Evolutionary conservation across 768 basidiomycete species (phyloP).

Genomic region (Galerina sulciceps): DNA sequence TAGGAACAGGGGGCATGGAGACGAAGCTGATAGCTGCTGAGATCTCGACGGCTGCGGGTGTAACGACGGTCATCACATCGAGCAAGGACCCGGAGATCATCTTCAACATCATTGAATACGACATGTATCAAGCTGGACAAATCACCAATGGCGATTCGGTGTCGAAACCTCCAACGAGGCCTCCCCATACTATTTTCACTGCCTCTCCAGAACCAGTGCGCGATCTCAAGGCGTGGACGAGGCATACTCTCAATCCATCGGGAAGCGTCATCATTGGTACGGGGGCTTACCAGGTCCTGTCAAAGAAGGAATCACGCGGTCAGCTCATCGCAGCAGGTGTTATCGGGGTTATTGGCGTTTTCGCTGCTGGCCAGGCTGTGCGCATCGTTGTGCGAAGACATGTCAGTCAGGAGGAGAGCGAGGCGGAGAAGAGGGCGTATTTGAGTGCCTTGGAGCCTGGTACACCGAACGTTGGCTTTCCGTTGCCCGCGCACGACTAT

Average conservation of each 20-base stretch:
- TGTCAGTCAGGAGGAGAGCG: constrained; percentile 26
- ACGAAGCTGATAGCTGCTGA: constrained; percentile 99
- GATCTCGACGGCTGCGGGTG: constrained; percentile 94
- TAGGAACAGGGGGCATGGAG: constrained; percentile 99
- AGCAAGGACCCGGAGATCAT: constrained; percentile 80
- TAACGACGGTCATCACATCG: constrained; percentile 88
- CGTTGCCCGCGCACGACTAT: constrained; percentile 29
- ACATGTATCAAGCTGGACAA: constrained; percentile 45
- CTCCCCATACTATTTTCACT: constrained; percentile 88
- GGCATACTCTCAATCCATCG: constrained; percentile 90
- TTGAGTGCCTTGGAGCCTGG: constrained; percentile 46
- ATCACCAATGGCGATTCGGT: constrained; percentile 17
- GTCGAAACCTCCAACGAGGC: constrained; percentile 37
- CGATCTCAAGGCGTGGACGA: constrained; percentile 95
- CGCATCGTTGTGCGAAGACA: constrained; percentile 63
- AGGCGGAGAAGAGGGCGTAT: constrained; percentile 37
- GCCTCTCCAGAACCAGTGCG: constrained; percentile 72
- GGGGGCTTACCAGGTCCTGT: constrained; percentile 87
- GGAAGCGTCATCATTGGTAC: constrained; percentile 88
- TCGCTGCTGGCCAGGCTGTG: constrained; percentile 95
- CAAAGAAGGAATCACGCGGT: constrained; percentile 86
- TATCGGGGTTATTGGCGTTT: constrained; percentile 81
- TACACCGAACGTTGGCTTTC: constrained; percentile 54
- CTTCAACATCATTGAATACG: constrained; percentile 81
- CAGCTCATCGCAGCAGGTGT: constrained; percentile 93